These are phyloP conservation scores for Salicornia ramosissima DNA, from an alignment of 148 eudicot genomes.

Conservation along the genomic window DNA sequence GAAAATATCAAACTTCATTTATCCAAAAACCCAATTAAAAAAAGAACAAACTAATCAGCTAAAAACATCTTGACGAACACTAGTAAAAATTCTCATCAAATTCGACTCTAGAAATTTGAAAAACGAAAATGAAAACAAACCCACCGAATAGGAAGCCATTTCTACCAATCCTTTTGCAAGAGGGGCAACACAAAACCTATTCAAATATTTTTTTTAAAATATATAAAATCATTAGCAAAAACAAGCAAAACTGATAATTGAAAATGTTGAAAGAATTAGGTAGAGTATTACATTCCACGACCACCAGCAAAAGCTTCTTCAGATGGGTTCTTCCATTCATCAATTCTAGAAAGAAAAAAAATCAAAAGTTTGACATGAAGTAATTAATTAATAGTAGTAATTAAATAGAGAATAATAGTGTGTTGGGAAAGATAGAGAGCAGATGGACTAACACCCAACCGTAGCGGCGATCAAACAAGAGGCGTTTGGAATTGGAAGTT, in stretches of 20 bases:
- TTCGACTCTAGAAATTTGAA: too few relatives aligned
- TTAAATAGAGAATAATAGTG: background rate
- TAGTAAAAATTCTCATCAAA: too few relatives aligned
- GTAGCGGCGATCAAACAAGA: conserved; percentile 33
- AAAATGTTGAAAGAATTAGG: background rate
- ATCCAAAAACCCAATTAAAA: too few relatives aligned
- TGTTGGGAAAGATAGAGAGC: too few relatives aligned
- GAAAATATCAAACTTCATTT: too few relatives aligned
- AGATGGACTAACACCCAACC: conserved; percentile 32
- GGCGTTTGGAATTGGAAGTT: conserved; percentile 15
- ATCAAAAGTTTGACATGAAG: background rate
- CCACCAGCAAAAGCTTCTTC: conserved; percentile 34
- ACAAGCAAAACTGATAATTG: background rate
- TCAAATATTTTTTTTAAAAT: too few relatives aligned
- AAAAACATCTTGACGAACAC: too few relatives aligned
- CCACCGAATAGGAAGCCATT: conserved; percentile 24
- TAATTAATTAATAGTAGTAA: background rate
- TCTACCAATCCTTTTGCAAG: conserved; percentile 24
- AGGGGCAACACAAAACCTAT: conserved; percentile 35
- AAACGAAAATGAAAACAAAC: background rate
- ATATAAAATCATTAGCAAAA: too few relatives aligned
- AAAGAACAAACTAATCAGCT: too few relatives aligned
- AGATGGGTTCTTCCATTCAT: conserved; percentile 31
- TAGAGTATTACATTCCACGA: conserved; percentile 29
- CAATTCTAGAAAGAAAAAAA: conserved; percentile 13